phyloP scores from a whole-genome alignment of 2,329 filamentous ascomycete genomes.

The Fusarium sp. region DNA sequence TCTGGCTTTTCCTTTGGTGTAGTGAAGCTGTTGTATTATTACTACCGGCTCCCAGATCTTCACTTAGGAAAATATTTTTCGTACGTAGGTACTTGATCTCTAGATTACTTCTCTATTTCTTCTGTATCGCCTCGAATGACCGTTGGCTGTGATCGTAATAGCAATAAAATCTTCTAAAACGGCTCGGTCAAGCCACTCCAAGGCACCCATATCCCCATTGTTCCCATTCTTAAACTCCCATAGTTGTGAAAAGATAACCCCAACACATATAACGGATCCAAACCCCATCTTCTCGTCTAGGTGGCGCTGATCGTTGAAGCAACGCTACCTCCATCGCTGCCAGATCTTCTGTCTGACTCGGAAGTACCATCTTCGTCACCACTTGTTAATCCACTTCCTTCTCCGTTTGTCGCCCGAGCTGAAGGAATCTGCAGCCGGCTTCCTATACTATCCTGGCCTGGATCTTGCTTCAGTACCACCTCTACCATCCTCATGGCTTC shows the following conservation, averaged over 20 bases:
- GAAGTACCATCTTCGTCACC: slow-evolving; percentile 55
- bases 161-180: slow-evolving; percentile 3
- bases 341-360: slow-evolving; percentile 57
- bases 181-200: slow-evolving; percentile 15
- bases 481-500: slow-evolving; percentile 78
- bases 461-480: slow-evolving; percentile 53
- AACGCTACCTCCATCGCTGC: slow-evolving; percentile 57
- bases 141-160: slow-evolving; percentile 1
- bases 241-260: slow-evolving; percentile 20
- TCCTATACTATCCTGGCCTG: slow-evolving; percentile 46
- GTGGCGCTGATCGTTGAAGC: slow-evolving; percentile 54
- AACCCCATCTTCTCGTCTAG: slow-evolving; percentile 22
- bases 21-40: neutral
- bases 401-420: slow-evolving; percentile 51
- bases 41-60: neutral
- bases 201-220: slow-evolving; percentile 15
- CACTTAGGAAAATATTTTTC: neutral
- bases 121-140: slow-evolving; percentile 1
- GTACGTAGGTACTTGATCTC: neutral
- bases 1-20: too few relatives aligned
- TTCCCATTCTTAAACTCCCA: slow-evolving; percentile 35
- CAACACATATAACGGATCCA: slow-evolving; percentile 16
- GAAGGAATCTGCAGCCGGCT: slow-evolving; percentile 54
- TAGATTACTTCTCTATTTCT: slow-evolving; percentile 13
- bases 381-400: slow-evolving; percentile 49